Base-by-base conservation (phyloP, 2,329 filamentous ascomycete species). In the Diaporthe australafricana region DNA sequence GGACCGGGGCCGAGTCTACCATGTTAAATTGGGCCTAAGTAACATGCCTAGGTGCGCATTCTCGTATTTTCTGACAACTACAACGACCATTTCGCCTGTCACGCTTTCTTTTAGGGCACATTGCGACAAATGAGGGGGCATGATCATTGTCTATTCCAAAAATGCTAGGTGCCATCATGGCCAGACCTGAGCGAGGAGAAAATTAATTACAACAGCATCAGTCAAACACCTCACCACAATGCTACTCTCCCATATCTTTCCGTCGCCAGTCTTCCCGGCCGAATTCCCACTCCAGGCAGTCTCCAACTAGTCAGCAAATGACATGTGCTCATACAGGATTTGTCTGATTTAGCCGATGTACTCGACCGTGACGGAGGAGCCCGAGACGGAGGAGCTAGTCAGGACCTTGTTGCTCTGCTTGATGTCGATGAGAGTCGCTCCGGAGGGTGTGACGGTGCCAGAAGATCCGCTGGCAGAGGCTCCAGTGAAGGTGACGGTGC, bases 371-470 rank as follows among this genome's bases (percentile, higher is more conserved):
- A 78, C 77, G 14, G 71, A 72, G 30, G 72, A 70, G 62, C 74
- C 72, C 11, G 73, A 70, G 7, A 74, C 72, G 11, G 72, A 74
- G 71, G 75, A 77, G 40, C 45, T 56, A 5, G 78, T 80, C 35
- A 76, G 91, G 45, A 93, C 84, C 53, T 84, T 89, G 82, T 93
- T 89, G 82, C 93, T 87, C 79, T 92, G 90, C 22, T 88, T 80
- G 78, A 92, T 79, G 79, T 90, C 89, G 14, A 91, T 93, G 50
- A 94, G 82, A 80, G 94, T 94, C 74, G 90, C 83, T 35, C 81
- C 81, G 1, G 78, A 17, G 4, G 75, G 76, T 11, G 82, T 78
- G 30, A 81, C 79, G 22, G 80, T 80, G 63, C 71, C 78, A 32
- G 73, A 73, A 25, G 69, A 75, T 40, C 75, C 75, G 6, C 77